These are phyloP conservation scores for Aspergillus spinulosporus DNA, from an alignment of 2,329 filamentous ascomycete genomes.

Conservation along the genomic window DNA sequence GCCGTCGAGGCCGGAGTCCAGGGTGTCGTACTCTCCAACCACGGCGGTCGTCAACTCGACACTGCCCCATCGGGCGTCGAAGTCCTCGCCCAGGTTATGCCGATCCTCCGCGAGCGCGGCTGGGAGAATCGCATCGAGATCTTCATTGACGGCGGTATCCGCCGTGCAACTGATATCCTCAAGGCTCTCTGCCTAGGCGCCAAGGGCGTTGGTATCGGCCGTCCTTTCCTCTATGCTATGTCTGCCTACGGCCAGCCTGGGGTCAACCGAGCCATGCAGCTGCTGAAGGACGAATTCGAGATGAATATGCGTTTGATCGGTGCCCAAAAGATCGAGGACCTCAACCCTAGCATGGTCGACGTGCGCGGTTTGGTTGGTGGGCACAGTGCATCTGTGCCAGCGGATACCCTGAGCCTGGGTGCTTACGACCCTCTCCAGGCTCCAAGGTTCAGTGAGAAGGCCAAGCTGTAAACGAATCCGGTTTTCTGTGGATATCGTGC, in stretches of 20 bases:
- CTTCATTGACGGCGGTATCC: slow-evolving; percentile 86
- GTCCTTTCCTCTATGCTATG: slow-evolving; percentile 97
- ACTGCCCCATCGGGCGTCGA: slow-evolving; percentile 87
- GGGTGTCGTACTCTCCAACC: slow-evolving; percentile 92
- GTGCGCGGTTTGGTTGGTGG: slow-evolving; percentile 63
- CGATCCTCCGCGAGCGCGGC: slow-evolving; percentile 71
- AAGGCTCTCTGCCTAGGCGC: slow-evolving; percentile 94
- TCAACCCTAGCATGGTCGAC: slow-evolving; percentile 81
- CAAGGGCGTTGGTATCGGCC: slow-evolving; percentile 86
- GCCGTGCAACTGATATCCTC: slow-evolving; percentile 88
- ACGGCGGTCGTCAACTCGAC: slow-evolving; percentile 91
- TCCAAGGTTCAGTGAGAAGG: slow-evolving; percentile 52
- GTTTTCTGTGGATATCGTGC: too few species aligned
- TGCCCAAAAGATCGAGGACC: slow-evolving; percentile 68
- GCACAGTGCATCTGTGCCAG: slow-evolving; percentile 60
- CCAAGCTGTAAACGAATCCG: slow-evolving; percentile 37
- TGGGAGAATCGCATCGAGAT: slow-evolving; percentile 79
- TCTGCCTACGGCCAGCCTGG: slow-evolving; percentile 82
- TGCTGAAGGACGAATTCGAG: slow-evolving; percentile 94
- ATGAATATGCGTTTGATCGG: slow-evolving; percentile 98
- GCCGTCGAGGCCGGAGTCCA: slow-evolving; percentile 81
- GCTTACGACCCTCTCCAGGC: slow-evolving; percentile 59
- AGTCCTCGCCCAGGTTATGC: slow-evolving; percentile 90
- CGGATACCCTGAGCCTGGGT: slow-evolving; percentile 59
- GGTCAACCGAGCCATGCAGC: slow-evolving; percentile 87